Evolutionary conservation across 2,329 filamentous ascomycete species (phyloP), one percentile per base, ranked within the genome.

Genomic region (Fusarium sp.): DNA sequence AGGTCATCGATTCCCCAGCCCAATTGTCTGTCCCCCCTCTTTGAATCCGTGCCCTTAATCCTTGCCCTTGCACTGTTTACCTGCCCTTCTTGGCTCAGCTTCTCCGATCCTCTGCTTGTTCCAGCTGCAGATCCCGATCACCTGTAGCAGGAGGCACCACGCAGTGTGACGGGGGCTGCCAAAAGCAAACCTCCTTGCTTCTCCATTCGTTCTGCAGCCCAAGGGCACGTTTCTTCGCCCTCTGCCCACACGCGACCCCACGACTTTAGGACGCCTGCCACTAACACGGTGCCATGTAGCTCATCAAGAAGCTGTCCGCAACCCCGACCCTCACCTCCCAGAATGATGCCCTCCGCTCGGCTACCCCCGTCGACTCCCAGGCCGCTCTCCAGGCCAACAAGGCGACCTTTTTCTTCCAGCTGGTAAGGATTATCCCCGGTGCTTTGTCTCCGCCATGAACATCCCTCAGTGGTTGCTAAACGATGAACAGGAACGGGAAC

Each of bases 281-380:
- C 77, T 79, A 67, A 79, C 73, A 73, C 48, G 54, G 61, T 72
- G 69, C 35, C 68, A 68, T 77, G 80, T 85, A 98, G 96, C 94
- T 98, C 85, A 99, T 98, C 88, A 98, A 98, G 85, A 97, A 97
- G 85, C 92, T 98, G 79, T 98, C 95, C 80, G 94, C 95, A 69
- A 98, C 95, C 64, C 95, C 96, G 59, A 92, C 93, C 35, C 90
- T 98, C 73, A 90, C 90, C 67, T 91, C 96, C 31, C 94, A 96
- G 83, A 92, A 92, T 85, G 92, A 93, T 73, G 78, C 84, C 75
- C 84, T 85, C 77, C 85, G 86, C 73, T 82, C 83, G 60, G 80
- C 82, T 73, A 84, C 84, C 58, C 83, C 85, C 59, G 81, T 88
- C 76, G 95, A 98, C 82, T 92, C 95, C n/a, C 95, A 97, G 85